Base-by-base conservation (phyloP, 257 asterid species). In the Cruciata laevipes region DNA sequence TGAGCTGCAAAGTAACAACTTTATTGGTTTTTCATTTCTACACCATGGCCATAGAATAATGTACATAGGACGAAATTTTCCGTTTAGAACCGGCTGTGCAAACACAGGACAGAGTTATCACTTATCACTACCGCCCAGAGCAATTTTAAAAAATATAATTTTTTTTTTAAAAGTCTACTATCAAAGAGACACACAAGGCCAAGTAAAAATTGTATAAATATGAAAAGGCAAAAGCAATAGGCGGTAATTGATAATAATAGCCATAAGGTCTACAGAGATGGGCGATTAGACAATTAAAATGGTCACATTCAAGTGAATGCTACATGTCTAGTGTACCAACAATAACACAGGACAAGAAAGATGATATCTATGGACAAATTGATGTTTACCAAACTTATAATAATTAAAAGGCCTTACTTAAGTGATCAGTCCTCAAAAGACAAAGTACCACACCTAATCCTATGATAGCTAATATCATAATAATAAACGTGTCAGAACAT, bases 361-460 rank as follows among this genome's bases (percentile, higher is more conserved):
- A 16, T 47, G 55, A 69, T 16, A 37, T 65, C 20, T 0, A 10
- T 55, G 61, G 20, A 63, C 74, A 74, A 58, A 74, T 63, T 55
- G 74, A 74, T 63, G 72, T 67, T 73, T 78, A 74, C 82, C 82
- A 31, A 74, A 74, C 71, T 71, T 14, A 21, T 31, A 52, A 68
- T 21, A 56, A 33, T 23, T 60, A 30, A 12, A 1, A 58, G 63
- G n/a, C n/a, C 11, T 60, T 20, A 31, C 42, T 30, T 10, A 30
- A 14, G 13, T 60, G 18, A 7, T 16, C 65, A 27, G 40, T 60
- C 40, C 5, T 60, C 21, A 30, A 13, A 27, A 25, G 65, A 11
- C 63, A 60, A 13, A 32, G 25, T 20, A 37, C 25, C 37, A 16
- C 7, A 32, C 35, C 65, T 27, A 16, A 61, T 61, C 44, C 44